phyloP scores from a whole-genome alignment of 306 rosid genomes.

The Inga leiocalycina region DNA sequence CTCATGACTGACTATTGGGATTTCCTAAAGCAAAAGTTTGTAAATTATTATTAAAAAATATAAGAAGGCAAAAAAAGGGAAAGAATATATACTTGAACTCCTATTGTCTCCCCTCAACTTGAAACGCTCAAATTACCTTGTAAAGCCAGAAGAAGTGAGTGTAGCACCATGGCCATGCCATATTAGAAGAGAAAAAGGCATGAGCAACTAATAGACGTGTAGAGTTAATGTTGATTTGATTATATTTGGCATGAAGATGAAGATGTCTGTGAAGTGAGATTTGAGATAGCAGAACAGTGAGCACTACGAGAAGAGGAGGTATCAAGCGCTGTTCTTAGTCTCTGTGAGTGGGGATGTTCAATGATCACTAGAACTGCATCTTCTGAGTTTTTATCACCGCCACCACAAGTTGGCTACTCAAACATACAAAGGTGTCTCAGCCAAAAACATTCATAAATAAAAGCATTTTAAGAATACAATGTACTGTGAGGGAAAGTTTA shows the following conservation, averaged over 20 bases:
- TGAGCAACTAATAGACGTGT: constrained; percentile 3
- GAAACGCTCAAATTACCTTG: not conserved
- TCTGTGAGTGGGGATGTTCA: constrained; percentile 71
- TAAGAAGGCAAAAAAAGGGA: not conserved
- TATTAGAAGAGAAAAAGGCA: constrained; percentile 32
- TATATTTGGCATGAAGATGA: constrained; percentile 32
- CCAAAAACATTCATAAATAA: not conserved
- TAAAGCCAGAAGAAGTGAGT: not conserved
- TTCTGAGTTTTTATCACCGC: constrained; percentile 46
- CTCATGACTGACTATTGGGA: not conserved
- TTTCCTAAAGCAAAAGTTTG: not conserved
- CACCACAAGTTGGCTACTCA: constrained; percentile 66
- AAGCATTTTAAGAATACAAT: not conserved
- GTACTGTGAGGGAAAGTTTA: constrained; percentile 12
- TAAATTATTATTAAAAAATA: not conserved
- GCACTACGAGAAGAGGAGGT: constrained; percentile 30
- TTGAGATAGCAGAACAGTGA: constrained; percentile 19
- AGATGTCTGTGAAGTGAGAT: constrained; percentile 34
- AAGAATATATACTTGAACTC: not conserved
- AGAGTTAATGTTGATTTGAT: constrained; percentile 25
- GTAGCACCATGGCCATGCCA: constrained; percentile 24
- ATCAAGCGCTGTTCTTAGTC: constrained; percentile 35
- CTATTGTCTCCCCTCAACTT: not conserved
- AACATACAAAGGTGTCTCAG: constrained; percentile 16
- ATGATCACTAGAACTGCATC: constrained; percentile 74